These are phyloP conservation scores for Heterobasidion occidentale DNA, from an alignment of 1,284 basidiomycete genomes.

Conservation along the genomic window DNA sequence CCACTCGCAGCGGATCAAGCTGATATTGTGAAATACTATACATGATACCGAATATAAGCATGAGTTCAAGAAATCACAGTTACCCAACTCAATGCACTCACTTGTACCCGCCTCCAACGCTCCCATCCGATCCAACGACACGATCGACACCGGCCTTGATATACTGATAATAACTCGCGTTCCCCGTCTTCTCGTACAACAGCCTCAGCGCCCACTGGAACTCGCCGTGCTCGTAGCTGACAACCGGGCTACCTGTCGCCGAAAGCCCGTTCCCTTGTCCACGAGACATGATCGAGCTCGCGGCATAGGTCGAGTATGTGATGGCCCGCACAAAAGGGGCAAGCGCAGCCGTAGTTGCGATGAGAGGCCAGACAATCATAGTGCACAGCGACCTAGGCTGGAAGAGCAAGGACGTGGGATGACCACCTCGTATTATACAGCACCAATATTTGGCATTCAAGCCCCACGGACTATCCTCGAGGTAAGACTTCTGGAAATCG, in stretches of 20 bases:
- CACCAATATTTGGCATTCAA: too few relatives aligned
- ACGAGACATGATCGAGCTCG: neutral
- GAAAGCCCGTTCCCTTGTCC: neutral
- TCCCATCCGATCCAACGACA: neutral
- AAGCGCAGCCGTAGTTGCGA: neutral
- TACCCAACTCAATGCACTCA: neutral
- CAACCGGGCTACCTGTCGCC: neutral
- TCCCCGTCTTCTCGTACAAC: neutral
- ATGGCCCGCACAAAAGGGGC: neutral
- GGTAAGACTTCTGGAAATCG: too few relatives aligned
- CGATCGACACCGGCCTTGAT: neutral
- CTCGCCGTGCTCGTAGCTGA: neutral
- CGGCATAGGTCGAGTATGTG: neutral
- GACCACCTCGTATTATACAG: too few relatives aligned
- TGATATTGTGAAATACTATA: neutral
- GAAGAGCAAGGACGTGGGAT: too few relatives aligned
- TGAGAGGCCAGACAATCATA: too few relatives aligned
- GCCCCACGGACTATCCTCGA: too few relatives aligned
- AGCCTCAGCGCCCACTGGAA: neutral
- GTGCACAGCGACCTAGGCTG: too few relatives aligned
- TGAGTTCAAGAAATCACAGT: too few relatives aligned
- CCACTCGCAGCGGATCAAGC: neutral
- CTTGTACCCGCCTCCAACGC: neutral
- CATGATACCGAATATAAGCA: too few relatives aligned
- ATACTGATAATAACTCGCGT: neutral